phyloP scores from a whole-genome alignment of 495 filamentous ascomycete species.

The Aspergillus egyptiacus region DNA sequence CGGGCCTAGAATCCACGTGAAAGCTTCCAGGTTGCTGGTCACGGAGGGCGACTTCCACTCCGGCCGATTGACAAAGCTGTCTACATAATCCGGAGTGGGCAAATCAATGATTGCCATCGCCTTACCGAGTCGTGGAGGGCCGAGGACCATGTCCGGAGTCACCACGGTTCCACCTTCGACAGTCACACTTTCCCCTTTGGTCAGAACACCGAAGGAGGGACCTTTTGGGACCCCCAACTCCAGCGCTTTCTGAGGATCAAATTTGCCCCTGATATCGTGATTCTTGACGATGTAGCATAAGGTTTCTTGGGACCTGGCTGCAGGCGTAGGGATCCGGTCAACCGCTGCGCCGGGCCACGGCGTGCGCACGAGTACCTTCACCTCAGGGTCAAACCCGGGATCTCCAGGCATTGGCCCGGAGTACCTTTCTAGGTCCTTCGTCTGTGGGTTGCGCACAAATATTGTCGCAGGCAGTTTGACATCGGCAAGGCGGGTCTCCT shows the following conservation, averaged over 20 bases:
- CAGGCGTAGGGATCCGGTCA: constrained; percentile 57
- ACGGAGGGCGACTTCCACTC: constrained; percentile 68
- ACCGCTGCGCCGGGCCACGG: constrained; percentile 78
- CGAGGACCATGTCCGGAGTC: constrained; percentile 64
- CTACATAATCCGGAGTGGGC: constrained; percentile 60
- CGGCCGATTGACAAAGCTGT: constrained; percentile 54
- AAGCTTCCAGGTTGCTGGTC: constrained; percentile 57
- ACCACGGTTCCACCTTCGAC: constrained; percentile 50
- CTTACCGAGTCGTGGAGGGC: constrained; percentile 44
- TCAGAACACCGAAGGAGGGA: constrained; percentile 47
- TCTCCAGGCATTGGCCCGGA: constrained; percentile 55
- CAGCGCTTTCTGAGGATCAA: constrained; percentile 57
- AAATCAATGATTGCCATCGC: constrained; percentile 80
- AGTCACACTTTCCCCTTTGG: constrained; percentile 49
- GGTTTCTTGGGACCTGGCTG: constrained; percentile 55
- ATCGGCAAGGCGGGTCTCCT: constrained; percentile 56
- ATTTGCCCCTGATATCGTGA: constrained; percentile 72
- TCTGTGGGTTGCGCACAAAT: constrained; percentile 59
- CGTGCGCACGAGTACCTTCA: constrained; percentile 66
- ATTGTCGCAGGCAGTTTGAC: constrained; percentile 63
- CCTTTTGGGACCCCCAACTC: constrained; percentile 51
- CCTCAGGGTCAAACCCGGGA: constrained; percentile 47
- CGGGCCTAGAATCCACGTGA: constrained; percentile 76
- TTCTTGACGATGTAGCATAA: constrained; percentile 80
- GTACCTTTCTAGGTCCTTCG: constrained; percentile 61